Conservation (phyloP, 2,329 filamentous ascomycete genomes). For the Fusarium duplospermum region DNA sequence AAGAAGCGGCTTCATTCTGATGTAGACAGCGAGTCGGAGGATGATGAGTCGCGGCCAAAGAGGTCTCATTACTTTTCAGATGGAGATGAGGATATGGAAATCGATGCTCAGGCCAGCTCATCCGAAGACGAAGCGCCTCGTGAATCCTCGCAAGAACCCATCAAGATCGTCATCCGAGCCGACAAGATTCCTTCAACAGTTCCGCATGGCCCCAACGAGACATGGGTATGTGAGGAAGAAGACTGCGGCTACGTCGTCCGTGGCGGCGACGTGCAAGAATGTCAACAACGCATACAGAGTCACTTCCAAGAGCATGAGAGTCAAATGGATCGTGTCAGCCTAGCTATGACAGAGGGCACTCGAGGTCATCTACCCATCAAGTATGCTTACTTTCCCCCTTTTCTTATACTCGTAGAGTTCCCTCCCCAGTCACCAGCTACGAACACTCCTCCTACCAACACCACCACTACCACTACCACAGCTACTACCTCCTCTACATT, state of each 20-base stretch:
- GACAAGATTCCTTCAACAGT: slow-evolving; percentile 61
- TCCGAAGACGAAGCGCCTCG: slow-evolving; percentile 34
- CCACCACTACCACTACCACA: slow-evolving; percentile 18
- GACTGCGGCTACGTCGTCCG: slow-evolving; percentile 74
- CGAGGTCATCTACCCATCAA: slow-evolving; percentile 66
- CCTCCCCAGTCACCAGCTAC: not conserved
- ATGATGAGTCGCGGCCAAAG: slow-evolving; percentile 51
- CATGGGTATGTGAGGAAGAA: slow-evolving; percentile 74
- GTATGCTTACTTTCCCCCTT: slow-evolving; percentile 59
- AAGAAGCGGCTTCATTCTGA: slow-evolving; percentile 59
- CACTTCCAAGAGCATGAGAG: slow-evolving; percentile 72
- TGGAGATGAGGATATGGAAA: slow-evolving; percentile 49
- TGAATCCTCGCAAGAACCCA: slow-evolving; percentile 40
- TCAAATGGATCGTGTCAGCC: slow-evolving; percentile 61
- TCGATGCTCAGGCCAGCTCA: slow-evolving; percentile 37
- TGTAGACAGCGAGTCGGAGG: slow-evolving; percentile 54
- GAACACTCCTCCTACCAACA: not conserved
- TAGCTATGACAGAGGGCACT: slow-evolving; percentile 67
- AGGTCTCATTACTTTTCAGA: slow-evolving; percentile 49
- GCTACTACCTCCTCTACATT: slow-evolving; percentile 2
- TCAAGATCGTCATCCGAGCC: slow-evolving; percentile 60
- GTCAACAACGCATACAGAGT: slow-evolving; percentile 66
- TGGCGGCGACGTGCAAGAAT: slow-evolving; percentile 66
- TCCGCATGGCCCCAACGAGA: slow-evolving; percentile 68
- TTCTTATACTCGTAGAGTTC: slow-evolving; percentile 48